phyloP scores from a whole-genome alignment of 2,329 filamentous ascomycete species.

The Stachybotrys echinatus region DNA sequence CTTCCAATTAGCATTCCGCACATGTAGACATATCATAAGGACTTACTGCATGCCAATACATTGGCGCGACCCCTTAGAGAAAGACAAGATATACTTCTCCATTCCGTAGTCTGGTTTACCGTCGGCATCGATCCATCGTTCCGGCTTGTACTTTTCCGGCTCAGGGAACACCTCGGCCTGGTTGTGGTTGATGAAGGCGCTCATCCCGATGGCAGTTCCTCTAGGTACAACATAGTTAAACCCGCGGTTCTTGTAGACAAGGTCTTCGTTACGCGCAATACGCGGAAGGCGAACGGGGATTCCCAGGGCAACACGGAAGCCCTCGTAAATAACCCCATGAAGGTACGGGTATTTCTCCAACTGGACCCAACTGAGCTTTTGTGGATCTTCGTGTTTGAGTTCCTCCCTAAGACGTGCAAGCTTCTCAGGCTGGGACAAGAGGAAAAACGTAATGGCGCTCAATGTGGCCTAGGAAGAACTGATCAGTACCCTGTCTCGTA shows the following conservation, averaged over 20 bases:
- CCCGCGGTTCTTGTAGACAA: constrained; percentile 16
- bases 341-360: constrained; percentile 32
- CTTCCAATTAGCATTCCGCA: background rate
- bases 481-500: background rate
- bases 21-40: fast-evolving
- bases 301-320: constrained; percentile 26
- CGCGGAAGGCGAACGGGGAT: constrained; percentile 17
- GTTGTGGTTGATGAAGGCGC: constrained; percentile 23
- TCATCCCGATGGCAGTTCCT: constrained; percentile 27
- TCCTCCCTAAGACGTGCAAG: constrained; percentile 22
- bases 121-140: constrained; percentile 15
- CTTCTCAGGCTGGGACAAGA: constrained; percentile 25
- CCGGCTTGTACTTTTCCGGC: constrained; percentile 26
- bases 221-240: constrained; percentile 17
- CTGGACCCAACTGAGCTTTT: constrained; percentile 18
- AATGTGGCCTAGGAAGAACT: constrained; percentile 15
- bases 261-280: constrained; percentile 17
- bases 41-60: constrained; percentile 15
- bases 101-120: constrained; percentile 19
- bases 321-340: constrained; percentile 29
- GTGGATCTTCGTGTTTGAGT: constrained; percentile 17
- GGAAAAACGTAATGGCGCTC: constrained; percentile 26
- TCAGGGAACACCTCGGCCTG: constrained; percentile 23
- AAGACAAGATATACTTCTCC: constrained; percentile 11
- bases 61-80: constrained; percentile 14